Base-by-base conservation (phyloP, 495 filamentous ascomycete genomes). In the Penicillium cosmopolitanum region DNA sequence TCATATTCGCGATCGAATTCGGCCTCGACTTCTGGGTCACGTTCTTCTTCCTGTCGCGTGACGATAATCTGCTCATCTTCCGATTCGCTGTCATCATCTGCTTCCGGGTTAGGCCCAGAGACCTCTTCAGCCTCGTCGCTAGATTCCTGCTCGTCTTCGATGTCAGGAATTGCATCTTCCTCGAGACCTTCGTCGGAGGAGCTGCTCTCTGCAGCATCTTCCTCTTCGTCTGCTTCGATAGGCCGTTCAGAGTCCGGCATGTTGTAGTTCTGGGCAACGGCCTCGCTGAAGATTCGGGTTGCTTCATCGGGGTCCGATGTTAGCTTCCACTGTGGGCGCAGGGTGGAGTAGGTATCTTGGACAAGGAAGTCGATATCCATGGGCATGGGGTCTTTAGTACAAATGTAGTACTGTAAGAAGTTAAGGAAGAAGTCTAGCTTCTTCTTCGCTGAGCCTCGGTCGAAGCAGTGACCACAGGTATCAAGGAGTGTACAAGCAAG, bases 281-380 rank as follows among this genome's bases (percentile, higher is more conserved):
- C 89, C 58, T 97, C 87, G 64, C 91, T 87, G 73, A 99, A 97
- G 8, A 89, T 83, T 53, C 87, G 86, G 15, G 86, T 85, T 33
- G 95, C 93, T 70, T 98, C 93, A 54, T 96, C 88, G 11, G 93
- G 68, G 56, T 89, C 89, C 7, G 84, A 85, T 18, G 86, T 84
- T 44, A 98, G 77, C 69, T 93, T 93, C 95, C 93, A 97, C 71
- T 96, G 89, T 13, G 96, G 95, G 61, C 95, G 82, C 15, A 89
- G 88, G 48, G 89, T 73, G 18, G 87, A 84, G 72, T 89, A 97
- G 1, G 90, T 94, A 73, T 99, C 95, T 69, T 97, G 95, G 25
- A 97, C 84, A 43, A 97, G 87, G 74, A 98, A 99, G 61, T 99
- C 95, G 53, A 97, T 88, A 66, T 98, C 95, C 92, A 98, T 97